phyloP scores from a whole-genome alignment of 306 rosid species.

The Corylus americana region DNA sequence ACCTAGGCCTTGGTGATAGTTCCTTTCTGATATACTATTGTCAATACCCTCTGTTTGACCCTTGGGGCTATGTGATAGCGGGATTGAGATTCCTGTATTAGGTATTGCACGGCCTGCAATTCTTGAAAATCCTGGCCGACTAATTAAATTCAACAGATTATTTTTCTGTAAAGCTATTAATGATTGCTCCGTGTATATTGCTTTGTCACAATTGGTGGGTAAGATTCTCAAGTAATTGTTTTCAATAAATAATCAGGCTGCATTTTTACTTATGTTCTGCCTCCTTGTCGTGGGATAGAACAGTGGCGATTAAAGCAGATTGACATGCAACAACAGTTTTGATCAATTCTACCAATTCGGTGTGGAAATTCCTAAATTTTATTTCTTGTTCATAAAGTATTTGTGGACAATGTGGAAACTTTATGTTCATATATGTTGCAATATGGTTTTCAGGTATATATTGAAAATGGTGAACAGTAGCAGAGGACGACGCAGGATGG shows the following conservation, averaged over 20 bases:
- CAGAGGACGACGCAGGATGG: conserved; percentile 69
- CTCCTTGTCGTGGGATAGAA: background rate
- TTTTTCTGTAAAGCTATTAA: background rate
- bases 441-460: conserved; percentile 44
- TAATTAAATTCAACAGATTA: background rate
- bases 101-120: no score
- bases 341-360: background rate
- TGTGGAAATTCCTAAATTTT: background rate
- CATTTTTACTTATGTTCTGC: background rate
- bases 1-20: no score
- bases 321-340: background rate
- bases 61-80: no score
- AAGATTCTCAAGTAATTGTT: background rate
- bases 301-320: background rate
- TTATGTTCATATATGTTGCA: conserved; percentile 14
- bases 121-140: no score
- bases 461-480: conserved; percentile 83
- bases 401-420: conserved; percentile 1
- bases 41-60: no score
- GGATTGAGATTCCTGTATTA: no score
- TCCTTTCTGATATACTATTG: no score
- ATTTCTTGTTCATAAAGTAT: background rate
- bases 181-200: background rate
- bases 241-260: background rate
- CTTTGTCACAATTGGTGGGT: background rate